phyloP scores from a whole-genome alignment of 108 stramenopile species.

The Seminavis robusta region DNA sequence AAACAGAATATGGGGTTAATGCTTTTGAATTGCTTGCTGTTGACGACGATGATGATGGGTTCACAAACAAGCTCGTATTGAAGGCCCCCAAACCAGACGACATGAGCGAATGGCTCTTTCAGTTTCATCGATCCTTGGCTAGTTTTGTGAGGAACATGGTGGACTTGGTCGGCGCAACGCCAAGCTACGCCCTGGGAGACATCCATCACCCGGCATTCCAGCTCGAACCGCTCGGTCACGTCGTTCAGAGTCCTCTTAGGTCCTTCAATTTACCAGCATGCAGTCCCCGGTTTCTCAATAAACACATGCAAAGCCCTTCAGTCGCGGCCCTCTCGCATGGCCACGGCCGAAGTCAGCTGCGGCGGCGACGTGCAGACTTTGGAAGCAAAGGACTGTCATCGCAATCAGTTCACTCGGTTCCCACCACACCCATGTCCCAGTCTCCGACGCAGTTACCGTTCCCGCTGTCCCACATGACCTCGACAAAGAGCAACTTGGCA shows the following conservation, averaged over 20 bases:
- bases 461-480: neutral
- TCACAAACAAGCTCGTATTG: slow-evolving; percentile 32
- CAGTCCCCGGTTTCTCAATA: too few relatives aligned
- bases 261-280: too few relatives aligned
- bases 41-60: slow-evolving; percentile 24
- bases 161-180: slow-evolving; percentile 13
- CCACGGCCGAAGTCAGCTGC: slow-evolving; percentile 45
- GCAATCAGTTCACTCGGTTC: slow-evolving; percentile 9
- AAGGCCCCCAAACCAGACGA: slow-evolving; percentile 48
- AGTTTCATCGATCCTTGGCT: slow-evolving; percentile 71
- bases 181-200: slow-evolving; percentile 1
- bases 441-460: neutral
- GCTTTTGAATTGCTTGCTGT: slow-evolving; percentile 63
- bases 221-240: too few relatives aligned
- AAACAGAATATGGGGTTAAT: slow-evolving; percentile 56
- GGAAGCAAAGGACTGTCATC: neutral
- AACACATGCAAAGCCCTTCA: neutral
- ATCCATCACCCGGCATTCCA: slow-evolving; percentile 6
- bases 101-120: slow-evolving; percentile 80
- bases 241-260: too few relatives aligned
- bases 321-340: slow-evolving; percentile 37
- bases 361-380: slow-evolving; percentile 35
- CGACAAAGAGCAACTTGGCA: neutral
- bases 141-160: slow-evolving; percentile 54
- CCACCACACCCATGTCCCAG: neutral